A percentile compares a stretch with the other conserved stretches of the same genome.
Conservation (phyloP, 2,329 filamentous ascomycete species). For the Aspergillus eucalypticola region DNA sequence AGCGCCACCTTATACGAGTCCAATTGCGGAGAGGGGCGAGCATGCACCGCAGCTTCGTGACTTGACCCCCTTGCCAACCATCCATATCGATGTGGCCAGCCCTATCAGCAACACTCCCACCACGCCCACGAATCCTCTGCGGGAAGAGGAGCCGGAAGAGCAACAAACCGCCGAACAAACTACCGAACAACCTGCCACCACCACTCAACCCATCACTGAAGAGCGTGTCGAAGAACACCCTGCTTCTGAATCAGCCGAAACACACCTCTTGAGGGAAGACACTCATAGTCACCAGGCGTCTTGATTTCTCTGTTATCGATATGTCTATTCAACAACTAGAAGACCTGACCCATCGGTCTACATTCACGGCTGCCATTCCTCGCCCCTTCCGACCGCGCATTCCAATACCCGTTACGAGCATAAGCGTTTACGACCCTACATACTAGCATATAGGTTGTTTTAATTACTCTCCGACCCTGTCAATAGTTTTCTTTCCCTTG, state of each 20-base stretch:
- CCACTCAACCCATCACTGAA: not conserved
- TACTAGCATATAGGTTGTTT: slow-evolving; percentile 13
- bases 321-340: not conserved
- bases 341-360: not conserved
- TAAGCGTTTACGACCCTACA: slow-evolving; percentile 15
- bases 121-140: slow-evolving; percentile 23
- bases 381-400: not conserved
- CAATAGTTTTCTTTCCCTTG: slow-evolving; percentile 6
- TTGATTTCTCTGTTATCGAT: not conserved
- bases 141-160: slow-evolving; percentile 8
- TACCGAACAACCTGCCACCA: not conserved
- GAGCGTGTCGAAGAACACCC: not conserved
- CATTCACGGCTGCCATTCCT: not conserved
- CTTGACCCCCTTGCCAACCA: slow-evolving; percentile 31
- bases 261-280: not conserved
- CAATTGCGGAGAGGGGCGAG: slow-evolving; percentile 20
- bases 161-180: not conserved
- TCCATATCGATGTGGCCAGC: slow-evolving; percentile 34
- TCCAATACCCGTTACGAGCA: slow-evolving; percentile 11
- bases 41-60: slow-evolving; percentile 20
- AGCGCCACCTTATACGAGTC: slow-evolving; percentile 43
- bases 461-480: slow-evolving; percentile 3
- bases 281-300: not conserved
- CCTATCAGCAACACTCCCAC: slow-evolving; percentile 27
- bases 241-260: not conserved